These are phyloP conservation scores for Russula ochroleuca DNA, from an alignment of 768 basidiomycete genomes.

Conservation along the genomic window DNA sequence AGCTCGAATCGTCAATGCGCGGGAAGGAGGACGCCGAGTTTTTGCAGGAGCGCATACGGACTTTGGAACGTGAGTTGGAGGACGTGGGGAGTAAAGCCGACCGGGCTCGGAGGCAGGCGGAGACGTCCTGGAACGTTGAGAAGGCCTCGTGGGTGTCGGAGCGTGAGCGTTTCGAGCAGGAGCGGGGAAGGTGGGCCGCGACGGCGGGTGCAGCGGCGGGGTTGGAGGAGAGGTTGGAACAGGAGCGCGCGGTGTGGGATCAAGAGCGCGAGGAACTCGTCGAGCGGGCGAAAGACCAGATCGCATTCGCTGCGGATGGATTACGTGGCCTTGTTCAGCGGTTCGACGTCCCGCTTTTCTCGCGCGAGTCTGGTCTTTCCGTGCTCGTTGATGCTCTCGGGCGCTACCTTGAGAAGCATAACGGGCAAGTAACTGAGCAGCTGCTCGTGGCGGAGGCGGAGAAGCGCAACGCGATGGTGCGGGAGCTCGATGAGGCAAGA, in stretches of 20 bases:
- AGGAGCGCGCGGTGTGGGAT: constrained; percentile 46
- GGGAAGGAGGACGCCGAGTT: constrained; percentile 34
- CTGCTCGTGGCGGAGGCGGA: constrained; percentile 36
- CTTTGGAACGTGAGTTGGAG: constrained; percentile 10
- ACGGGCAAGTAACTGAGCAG: constrained; percentile 38
- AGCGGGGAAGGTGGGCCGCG: constrained; percentile 40
- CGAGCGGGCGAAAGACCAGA: constrained; percentile 44
- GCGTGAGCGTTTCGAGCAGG: constrained; percentile 40
- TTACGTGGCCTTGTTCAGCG: constrained; percentile 51
- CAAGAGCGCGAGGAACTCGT: constrained; percentile 47
- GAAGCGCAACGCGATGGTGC: constrained; percentile 16
- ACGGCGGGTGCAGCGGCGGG: constrained; percentile 35
- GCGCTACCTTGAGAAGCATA: constrained; percentile 35
- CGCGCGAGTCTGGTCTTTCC: constrained; percentile 31
- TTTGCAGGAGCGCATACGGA: constrained; percentile 15
- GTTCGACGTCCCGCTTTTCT: constrained; percentile 52
- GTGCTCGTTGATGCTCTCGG: constrained; percentile 32
- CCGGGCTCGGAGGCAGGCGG: constrained; percentile 7
- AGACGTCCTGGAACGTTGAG: constrained; percentile 9
- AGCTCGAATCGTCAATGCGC: constrained; percentile 48
- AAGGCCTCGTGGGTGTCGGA: constrained; percentile 39
- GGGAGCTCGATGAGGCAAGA: constrained; percentile 31
- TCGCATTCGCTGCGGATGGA: constrained; percentile 47
- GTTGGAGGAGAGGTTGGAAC: constrained; percentile 42
- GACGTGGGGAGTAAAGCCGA: constrained; percentile 1